Evolutionary conservation across 148 eudicot genomes (phyloP).

Genomic region (Hydrangea macrophylla): DNA sequence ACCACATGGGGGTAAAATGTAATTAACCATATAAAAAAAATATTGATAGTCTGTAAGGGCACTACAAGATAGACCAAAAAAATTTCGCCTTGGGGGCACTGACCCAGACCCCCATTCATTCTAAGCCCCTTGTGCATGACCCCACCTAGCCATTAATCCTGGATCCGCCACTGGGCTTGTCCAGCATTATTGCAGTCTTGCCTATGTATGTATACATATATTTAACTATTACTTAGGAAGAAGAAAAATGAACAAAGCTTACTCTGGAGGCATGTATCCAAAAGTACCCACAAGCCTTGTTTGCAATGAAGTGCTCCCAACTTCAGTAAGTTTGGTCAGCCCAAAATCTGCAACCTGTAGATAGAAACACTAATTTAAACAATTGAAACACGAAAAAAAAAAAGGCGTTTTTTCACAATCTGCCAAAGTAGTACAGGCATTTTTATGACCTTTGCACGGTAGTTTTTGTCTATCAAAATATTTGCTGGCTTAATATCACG

Average conservation of each 20-base stretch:
- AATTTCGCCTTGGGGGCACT: too few species aligned
- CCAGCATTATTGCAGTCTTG: too few species aligned
- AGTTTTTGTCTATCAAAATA: slow-evolving; percentile 52
- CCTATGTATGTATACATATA: neutral
- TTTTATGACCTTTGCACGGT: slow-evolving; percentile 54
- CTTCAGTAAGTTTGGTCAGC: slow-evolving; percentile 58
- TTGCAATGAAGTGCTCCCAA: slow-evolving; percentile 41
- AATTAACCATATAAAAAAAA: too few species aligned
- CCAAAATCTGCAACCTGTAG: slow-evolving; percentile 79
- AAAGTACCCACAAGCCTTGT: slow-evolving; percentile 63
- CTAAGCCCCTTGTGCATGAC: too few species aligned
- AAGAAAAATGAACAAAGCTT: slow-evolving; percentile 19
- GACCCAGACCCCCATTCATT: too few species aligned
- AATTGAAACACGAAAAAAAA: neutral
- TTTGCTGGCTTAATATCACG: slow-evolving; percentile 72
- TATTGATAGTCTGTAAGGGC: too few species aligned
- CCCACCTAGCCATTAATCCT: too few species aligned
- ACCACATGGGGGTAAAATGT: too few species aligned
- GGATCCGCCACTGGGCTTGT: too few species aligned
- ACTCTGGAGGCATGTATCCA: slow-evolving; percentile 87
- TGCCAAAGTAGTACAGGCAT: neutral
- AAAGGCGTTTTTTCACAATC: neutral
- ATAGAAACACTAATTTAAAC: neutral
- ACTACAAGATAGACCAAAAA: too few species aligned
- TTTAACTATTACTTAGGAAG: too few species aligned